Base-by-base conservation (phyloP, 2,329 filamentous ascomycete genomes). In the Rhynchosporium agropyri region DNA sequence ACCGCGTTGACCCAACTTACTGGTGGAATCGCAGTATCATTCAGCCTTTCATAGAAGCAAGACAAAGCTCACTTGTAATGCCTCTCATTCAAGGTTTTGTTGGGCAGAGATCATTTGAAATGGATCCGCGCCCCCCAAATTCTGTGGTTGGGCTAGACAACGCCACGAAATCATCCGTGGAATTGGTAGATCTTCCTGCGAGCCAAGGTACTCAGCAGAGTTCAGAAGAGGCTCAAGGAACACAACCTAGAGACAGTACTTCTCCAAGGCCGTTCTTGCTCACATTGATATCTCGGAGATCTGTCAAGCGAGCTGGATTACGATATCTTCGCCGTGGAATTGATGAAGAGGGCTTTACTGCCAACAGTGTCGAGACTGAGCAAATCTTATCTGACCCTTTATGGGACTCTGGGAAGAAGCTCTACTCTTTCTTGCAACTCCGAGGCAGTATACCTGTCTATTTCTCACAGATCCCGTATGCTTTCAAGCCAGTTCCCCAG, bases 51-150 rank as follows among this genome's bases (percentile, higher is more conserved):
- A 84, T 92, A 54, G 83, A 90, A 20, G 82, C 84, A n/a, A 87
- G 89, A 0, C 85, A 91, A 28, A 85, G 92, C 69, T 79, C 81
- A 0, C 83, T 96, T 60, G 82, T 89, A 0, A 77, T 98, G 28
- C 95, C 95, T 1, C 70, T 99, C 3, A 90, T 99, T 77, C 95
- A 98, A 76, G 95, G 95, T 0, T 99, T 98, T 70, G 86, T 99
- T 26, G 94, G 94, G 1, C 95, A 98, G 76, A 82, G 86, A 66
- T 81, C 87, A 2, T 98, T 99, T 74, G 83, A 87, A 8, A 85
- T 93, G 29, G 89, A 92, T 69, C 80, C 77, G 67, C 72, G 85
- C 29, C 85, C 85, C 20, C 69, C 68, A 38, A 66, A 68, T 31
- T 61, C 65, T n/a, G n/a, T 64, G 3, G 80, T 83, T 0, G 84